These are phyloP conservation scores for Curvularia sp. DNA, from an alignment of 2,329 filamentous ascomycete species.

Conservation along the genomic window DNA sequence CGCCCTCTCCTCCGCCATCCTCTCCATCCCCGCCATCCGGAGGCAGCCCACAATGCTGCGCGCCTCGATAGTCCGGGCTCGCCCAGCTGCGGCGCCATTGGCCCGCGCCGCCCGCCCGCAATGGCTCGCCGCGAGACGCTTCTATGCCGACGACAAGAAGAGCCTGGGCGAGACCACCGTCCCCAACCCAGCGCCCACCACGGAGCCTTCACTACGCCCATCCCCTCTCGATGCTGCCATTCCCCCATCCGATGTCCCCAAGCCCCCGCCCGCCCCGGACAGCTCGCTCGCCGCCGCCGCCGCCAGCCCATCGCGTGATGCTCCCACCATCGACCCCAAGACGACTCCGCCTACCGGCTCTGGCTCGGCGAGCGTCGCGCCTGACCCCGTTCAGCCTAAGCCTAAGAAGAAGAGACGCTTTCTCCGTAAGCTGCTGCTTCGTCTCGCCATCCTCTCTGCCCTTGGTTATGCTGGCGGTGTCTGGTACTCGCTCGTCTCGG, in stretches of 20 bases:
- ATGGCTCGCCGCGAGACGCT: conserved; percentile 55
- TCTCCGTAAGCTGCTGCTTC: conserved; percentile 74
- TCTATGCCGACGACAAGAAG: conserved; percentile 58
- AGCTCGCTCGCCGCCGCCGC: conserved; percentile 40
- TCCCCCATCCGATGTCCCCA: conserved; percentile 58
- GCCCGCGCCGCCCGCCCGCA: conserved; percentile 45
- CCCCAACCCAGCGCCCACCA: conserved; percentile 45
- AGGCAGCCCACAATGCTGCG: conserved; percentile 63
- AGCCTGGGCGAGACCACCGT: conserved; percentile 50
- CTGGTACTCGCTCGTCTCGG: conserved; percentile 90
- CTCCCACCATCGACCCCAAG: conserved; percentile 42
- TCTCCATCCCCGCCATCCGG: conserved; percentile 36
- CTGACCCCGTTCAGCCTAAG: conserved; percentile 55
- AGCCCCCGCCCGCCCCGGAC: conserved; percentile 55
- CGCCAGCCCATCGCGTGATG: conserved; percentile 42
- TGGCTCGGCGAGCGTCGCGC: conserved; percentile 53
- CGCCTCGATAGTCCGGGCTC: conserved; percentile 60
- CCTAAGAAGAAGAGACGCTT: conserved; percentile 73
- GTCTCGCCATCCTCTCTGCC: conserved; percentile 76
- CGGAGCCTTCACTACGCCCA: conserved; percentile 5
- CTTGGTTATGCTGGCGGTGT: conserved; percentile 86
- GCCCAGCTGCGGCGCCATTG: conserved; percentile 52
- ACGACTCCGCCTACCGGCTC: conserved; percentile 53
- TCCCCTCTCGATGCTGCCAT: conserved; percentile 50
- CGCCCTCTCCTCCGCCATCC: conserved; percentile 3